These are phyloP conservation scores for Talaromyces sp. DNA, from an alignment of 2,329 filamentous ascomycete genomes.

Conservation along the genomic window DNA sequence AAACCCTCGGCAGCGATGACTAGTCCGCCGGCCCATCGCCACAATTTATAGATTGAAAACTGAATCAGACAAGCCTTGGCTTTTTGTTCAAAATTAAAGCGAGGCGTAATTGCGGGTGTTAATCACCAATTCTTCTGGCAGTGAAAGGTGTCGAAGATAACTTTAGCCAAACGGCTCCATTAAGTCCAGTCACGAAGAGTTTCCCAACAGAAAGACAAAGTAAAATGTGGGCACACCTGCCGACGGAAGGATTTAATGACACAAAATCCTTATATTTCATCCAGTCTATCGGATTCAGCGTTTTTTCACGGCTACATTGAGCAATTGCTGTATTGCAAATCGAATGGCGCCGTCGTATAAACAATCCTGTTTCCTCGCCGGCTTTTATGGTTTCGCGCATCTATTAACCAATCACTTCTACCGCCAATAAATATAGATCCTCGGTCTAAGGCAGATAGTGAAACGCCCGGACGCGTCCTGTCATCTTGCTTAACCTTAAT, in stretches of 20 bases:
- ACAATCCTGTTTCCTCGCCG: background rate
- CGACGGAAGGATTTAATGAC: background rate
- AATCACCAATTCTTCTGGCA: background rate
- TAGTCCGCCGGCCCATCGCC: background rate
- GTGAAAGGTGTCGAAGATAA: background rate
- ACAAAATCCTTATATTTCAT: no score
- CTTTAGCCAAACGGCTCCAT: background rate
- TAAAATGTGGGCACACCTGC: background rate
- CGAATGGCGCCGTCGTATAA: background rate
- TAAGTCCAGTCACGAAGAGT: background rate
- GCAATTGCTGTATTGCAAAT: no score
- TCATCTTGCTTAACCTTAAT: background rate
- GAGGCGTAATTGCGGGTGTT: background rate
- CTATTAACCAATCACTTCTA: background rate
- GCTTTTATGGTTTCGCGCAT: background rate
- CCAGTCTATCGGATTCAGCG: background rate
- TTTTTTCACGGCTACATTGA: background rate
- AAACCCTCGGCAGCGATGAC: background rate
- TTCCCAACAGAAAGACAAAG: background rate
- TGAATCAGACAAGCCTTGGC: background rate
- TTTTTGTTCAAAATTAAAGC: background rate
- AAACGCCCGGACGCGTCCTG: background rate
- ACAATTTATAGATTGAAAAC: background rate
- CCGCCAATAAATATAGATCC: background rate
- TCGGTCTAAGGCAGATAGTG: background rate